phyloP scores from a whole-genome alignment of 495 filamentous ascomycete species.

The Penicillium roqueforti region DNA sequence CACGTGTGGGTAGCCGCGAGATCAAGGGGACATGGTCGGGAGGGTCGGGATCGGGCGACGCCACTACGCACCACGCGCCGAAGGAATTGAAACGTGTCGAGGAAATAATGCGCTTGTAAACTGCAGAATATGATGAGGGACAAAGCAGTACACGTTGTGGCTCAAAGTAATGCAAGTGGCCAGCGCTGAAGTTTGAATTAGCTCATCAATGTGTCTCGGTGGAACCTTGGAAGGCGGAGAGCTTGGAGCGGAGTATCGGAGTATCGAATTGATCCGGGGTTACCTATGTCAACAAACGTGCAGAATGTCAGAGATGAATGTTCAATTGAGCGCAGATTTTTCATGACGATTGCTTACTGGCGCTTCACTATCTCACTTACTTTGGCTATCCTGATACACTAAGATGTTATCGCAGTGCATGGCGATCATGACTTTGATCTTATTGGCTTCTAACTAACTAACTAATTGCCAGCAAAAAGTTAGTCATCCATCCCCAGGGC shows the following conservation, averaged over 20 bases:
- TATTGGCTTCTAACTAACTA: neutral
- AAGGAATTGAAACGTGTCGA: slow-evolving; percentile 7
- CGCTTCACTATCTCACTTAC: neutral
- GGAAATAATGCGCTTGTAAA: neutral
- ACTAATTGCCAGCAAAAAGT: neutral
- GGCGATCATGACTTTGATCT: neutral
- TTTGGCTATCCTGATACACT: neutral
- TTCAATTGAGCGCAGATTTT: neutral
- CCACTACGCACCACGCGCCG: slow-evolving; percentile 16
- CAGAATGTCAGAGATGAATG: neutral
- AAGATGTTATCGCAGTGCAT: neutral
- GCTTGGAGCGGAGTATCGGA: slow-evolving; percentile 30
- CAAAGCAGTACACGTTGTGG: neutral
- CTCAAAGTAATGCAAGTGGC: slow-evolving; percentile 11
- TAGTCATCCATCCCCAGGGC: neutral
- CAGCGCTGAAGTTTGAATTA: slow-evolving; percentile 19
- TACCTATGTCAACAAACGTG: neutral
- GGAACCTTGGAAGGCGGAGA: slow-evolving; percentile 26
- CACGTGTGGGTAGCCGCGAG: slow-evolving; percentile 24
- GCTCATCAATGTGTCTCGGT: slow-evolving; percentile 30
- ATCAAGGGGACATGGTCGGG: slow-evolving; percentile 41
- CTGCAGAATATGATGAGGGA: neutral
- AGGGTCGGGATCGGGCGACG: slow-evolving; percentile 15
- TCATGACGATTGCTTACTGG: neutral
- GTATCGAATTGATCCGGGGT: slow-evolving; percentile 24